Evolutionary conservation across 192 early-diverging fungal genomes (phyloP).

Genomic region (Kappamyces sp.): DNA sequence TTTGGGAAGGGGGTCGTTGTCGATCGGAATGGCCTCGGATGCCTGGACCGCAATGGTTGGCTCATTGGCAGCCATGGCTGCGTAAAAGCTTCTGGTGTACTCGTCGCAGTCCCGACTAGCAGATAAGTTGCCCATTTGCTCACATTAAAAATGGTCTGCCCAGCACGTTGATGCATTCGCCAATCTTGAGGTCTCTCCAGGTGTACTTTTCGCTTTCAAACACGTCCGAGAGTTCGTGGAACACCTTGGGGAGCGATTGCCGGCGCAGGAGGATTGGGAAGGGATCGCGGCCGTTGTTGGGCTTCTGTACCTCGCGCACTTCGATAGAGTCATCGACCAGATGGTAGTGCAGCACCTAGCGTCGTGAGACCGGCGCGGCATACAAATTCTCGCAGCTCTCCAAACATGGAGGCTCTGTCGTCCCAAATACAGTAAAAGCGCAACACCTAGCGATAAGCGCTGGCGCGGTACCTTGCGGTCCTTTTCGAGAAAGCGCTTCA

Average conservation of each 20-base stretch:
- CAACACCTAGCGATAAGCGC: constrained; percentile 32
- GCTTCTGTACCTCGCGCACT: constrained; percentile 55
- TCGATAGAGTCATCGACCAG: constrained; percentile 62
- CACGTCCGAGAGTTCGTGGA: constrained; percentile 43
- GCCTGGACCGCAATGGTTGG: neutral
- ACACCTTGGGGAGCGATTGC: constrained; percentile 50
- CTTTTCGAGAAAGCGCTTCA: constrained; percentile 53
- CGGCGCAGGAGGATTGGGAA: constrained; percentile 55
- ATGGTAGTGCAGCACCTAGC: constrained; percentile 53
- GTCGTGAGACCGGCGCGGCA: constrained; percentile 6
- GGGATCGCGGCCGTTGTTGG: constrained; percentile 55
- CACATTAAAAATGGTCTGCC: constrained; percentile 55
- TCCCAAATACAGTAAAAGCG: constrained; percentile 64
- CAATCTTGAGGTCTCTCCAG: constrained; percentile 56
- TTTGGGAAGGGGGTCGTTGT: too few species aligned
- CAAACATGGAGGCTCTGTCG: constrained; percentile 53
- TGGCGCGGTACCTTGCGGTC: constrained; percentile 42
- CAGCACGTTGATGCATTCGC: constrained; percentile 50
- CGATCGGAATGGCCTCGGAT: too few species aligned
- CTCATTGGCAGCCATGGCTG: constrained; percentile 17
- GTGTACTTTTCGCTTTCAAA: constrained; percentile 48
- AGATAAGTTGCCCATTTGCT: constrained; percentile 14
- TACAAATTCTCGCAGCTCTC: constrained; percentile 58
- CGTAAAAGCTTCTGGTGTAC: constrained; percentile 50
- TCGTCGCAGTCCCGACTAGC: constrained; percentile 60